Evolutionary conservation across 2,329 filamentous ascomycete species (phyloP).

Genomic region (Sporothrix inflata): DNA sequence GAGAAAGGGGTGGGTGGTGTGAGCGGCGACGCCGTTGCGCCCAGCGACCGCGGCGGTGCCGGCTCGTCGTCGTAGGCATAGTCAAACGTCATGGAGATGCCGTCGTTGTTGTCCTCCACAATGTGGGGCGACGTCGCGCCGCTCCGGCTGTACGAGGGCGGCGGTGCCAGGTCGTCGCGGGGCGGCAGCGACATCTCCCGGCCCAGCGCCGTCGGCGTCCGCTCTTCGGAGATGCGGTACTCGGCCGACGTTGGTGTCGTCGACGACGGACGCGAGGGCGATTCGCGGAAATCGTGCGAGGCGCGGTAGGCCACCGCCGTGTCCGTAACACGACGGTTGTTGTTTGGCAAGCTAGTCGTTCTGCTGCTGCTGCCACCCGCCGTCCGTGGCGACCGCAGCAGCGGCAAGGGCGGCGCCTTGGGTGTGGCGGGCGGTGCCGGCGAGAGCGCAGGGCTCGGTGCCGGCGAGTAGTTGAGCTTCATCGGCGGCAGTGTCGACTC

Average conservation of each 20-base stretch:
- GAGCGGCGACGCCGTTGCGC: background rate
- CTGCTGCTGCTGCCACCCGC: background rate
- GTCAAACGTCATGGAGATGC: conserved; percentile 72
- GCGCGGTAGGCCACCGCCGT: conserved; percentile 28
- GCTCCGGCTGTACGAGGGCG: background rate
- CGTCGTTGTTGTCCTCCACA: conserved; percentile 47
- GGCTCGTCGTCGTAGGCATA: conserved; percentile 49
- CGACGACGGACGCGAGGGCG: conserved; percentile 13
- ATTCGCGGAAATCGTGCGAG: conserved; percentile 20
- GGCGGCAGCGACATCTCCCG: conserved; percentile 11
- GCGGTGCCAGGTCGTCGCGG: conserved; percentile 5
- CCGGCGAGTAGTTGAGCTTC: conserved; percentile 65
- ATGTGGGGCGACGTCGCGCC: conserved; percentile 29
- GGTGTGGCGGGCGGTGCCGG: conserved; percentile 40
- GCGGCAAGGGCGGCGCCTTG: conserved; percentile 33
- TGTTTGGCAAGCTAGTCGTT: background rate
- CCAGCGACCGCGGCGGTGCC: background rate
- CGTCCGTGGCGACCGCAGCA: conserved; percentile 40
- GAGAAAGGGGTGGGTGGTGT: conserved; percentile 16
- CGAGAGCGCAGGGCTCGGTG: conserved; percentile 14
- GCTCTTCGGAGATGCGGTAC: conserved; percentile 35
- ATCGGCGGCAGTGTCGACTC: conserved; percentile 88
- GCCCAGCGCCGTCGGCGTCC: conserved; percentile 37
- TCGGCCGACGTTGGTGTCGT: background rate
- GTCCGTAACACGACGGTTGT: conserved; percentile 25